Evolutionary conservation across 306 rosid species (phyloP), one percentile per base, ranked within the genome.

Genomic region (Pyrus bretschneideri): DNA sequence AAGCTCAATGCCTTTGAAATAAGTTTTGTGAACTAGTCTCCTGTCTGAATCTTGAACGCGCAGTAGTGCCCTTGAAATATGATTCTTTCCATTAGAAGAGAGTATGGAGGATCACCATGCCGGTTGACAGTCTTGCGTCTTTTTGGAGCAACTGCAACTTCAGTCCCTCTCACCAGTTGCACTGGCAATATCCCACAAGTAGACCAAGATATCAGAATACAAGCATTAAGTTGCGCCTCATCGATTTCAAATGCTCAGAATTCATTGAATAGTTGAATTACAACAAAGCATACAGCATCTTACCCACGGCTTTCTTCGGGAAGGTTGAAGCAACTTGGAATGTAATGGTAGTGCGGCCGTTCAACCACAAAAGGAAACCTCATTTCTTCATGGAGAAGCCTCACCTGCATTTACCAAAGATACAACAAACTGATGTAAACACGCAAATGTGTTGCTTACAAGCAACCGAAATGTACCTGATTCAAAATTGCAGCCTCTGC

Each of bases 261-360:
- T n/a, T 57, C n/a, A 55, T 31, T 18, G 19, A 35, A 5, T 9
- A 23, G 13, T 52, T 4, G 12, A 38, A 72, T 55, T 68, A 25
- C 69, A 42, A 67, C 67, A 73, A 76, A 52, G 85, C 77, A 69
- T 76, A 79, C 67, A 81, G 83, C 76, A 73, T 88, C 98, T 92
- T 95, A 95, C 98, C 98, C 89, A 90, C 97, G 88, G 84, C 88
- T 67, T 87, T 85, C 96, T 89, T 84, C 81, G 97, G 98, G 62
- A 82, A 77, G 72, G 89, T 95, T 38, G 98, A 91, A 80, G 96
- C 96, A 78, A 92, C 97, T 40, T 40, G 76, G 69, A 92, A 92
- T 44, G 96, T 90, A 79, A 92, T 84, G 73, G 86, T 82, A 66
- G 93, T 88, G 57, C 79, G 96, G 75, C 97, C 93, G 80, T 87